Evolutionary conservation across 2,329 filamentous ascomycete genomes (phyloP).

Genomic region (Ceratocystis harringtonii): DNA sequence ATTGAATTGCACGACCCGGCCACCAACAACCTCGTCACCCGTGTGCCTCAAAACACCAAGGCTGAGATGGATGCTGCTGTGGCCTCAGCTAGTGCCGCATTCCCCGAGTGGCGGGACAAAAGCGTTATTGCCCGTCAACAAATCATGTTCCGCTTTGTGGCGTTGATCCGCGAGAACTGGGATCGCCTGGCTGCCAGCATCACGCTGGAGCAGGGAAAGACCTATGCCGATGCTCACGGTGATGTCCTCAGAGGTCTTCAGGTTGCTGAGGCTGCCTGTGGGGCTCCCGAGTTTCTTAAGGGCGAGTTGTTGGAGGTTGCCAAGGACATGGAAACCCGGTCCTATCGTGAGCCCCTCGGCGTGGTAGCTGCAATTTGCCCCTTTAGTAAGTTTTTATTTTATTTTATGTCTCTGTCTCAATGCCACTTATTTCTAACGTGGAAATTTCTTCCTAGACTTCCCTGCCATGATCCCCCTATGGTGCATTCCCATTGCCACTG

Average conservation of each 20-base stretch:
- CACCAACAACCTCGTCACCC: constrained; percentile 71
- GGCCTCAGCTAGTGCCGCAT: constrained; percentile 60
- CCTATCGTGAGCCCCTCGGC: constrained; percentile 67
- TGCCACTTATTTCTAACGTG: too few species aligned
- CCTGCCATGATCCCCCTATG: constrained; percentile 88
- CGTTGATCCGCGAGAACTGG: constrained; percentile 70
- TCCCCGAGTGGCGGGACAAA: constrained; percentile 56
- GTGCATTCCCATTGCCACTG: constrained; percentile 72
- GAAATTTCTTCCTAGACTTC: constrained; percentile 44
- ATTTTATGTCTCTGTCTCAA: background rate
- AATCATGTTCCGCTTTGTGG: constrained; percentile 77
- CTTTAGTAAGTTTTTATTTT: constrained; percentile 47
- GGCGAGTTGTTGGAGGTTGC: constrained; percentile 73
- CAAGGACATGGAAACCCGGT: constrained; percentile 80
- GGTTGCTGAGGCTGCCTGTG: constrained; percentile 71
- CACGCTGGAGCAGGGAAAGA: constrained; percentile 79
- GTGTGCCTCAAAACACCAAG: constrained; percentile 68
- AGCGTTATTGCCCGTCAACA: constrained; percentile 62
- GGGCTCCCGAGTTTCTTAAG: constrained; percentile 65
- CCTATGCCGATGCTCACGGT: constrained; percentile 65
- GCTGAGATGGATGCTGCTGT: constrained; percentile 62
- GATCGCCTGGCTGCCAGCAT: constrained; percentile 72
- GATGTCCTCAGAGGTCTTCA: constrained; percentile 71
- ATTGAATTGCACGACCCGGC: constrained; percentile 72
- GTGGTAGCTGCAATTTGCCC: constrained; percentile 75